Conservation (phyloP, 495 filamentous ascomycete species). For the Neurospora sp. region DNA sequence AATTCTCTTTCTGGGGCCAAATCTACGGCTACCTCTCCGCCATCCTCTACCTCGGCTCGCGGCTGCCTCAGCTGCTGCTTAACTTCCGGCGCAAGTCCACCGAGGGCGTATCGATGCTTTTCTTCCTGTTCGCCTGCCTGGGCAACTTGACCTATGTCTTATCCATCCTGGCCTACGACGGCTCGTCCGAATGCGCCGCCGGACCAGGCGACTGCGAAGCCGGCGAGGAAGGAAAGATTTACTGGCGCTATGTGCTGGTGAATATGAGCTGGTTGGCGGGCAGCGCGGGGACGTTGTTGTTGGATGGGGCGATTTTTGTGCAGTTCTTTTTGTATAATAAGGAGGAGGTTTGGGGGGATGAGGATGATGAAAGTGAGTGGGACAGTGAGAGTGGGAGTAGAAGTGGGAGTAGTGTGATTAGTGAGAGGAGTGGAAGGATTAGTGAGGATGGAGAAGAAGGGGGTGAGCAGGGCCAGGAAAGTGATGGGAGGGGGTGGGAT, state of each 20-base stretch:
- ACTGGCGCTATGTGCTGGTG: conserved; percentile 71
- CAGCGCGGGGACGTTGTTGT: conserved; percentile 72
- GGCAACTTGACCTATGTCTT: conserved; percentile 90
- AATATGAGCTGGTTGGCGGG: conserved; percentile 86
- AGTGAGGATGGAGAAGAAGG: conserved; percentile 20
- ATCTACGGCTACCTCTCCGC: conserved; percentile 83
- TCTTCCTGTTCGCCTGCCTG: conserved; percentile 93
- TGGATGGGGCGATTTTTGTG: conserved; percentile 78
- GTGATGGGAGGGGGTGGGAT: conserved; percentile 6
- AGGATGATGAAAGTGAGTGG: conserved; percentile 10
- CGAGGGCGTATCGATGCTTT: conserved; percentile 81
- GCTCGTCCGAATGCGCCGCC: conserved; percentile 39
- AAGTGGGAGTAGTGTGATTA: conserved; percentile 4
- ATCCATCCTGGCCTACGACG: conserved; percentile 77
- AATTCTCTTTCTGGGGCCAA: conserved; percentile 56
- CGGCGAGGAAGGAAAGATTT: conserved; percentile 49
- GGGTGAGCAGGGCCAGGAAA: conserved; percentile 9
- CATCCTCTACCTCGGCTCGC: conserved; percentile 74
- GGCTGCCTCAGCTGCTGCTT: conserved; percentile 79
- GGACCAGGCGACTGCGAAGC: conserved; percentile 33
- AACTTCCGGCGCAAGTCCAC: conserved; percentile 86
- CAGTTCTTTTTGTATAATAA: conserved; percentile 81
- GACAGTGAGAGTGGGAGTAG: conserved; percentile 8
- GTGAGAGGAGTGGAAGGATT: conserved; percentile 14
- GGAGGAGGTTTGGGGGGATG: conserved; percentile 5